Evolutionary conservation across 2,329 filamentous ascomycete genomes (phyloP).

Genomic region (Canariomyces notabilis): DNA sequence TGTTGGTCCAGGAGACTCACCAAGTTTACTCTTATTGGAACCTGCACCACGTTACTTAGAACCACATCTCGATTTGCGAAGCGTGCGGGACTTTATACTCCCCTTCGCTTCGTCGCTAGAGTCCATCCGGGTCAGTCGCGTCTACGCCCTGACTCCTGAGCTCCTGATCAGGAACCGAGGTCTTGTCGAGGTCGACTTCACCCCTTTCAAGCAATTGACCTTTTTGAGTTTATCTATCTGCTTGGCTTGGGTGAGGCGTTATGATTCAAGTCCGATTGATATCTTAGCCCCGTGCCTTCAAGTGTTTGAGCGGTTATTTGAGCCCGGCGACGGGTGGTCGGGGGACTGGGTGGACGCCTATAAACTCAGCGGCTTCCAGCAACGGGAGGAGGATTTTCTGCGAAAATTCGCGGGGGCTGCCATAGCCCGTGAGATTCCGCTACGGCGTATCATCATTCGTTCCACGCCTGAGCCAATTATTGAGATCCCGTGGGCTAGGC

Average conservation of each 20-base stretch:
- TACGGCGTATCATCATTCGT: neutral
- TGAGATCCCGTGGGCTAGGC: too few relatives aligned
- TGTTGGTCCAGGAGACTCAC: neutral
- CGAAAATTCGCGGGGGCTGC: neutral
- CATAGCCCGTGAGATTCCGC: neutral
- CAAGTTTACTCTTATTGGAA: neutral
- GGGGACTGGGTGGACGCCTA: too few relatives aligned
- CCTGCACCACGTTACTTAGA: neutral
- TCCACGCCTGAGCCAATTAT: neutral
- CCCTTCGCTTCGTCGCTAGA: neutral
- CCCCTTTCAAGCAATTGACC: neutral
- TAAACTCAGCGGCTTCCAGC: neutral
- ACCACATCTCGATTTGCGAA: neutral
- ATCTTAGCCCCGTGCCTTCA: constrained; percentile 3
- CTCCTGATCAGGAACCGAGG: too few relatives aligned
- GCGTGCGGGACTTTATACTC: neutral
- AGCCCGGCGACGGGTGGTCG: neutral
- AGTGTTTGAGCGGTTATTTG: constrained; percentile 1
- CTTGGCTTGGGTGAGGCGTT: neutral
- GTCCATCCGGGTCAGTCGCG: neutral
- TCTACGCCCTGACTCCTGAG: neutral
- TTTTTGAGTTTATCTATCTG: constrained; percentile 1
- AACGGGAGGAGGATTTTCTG: neutral
- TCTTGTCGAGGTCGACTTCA: neutral
- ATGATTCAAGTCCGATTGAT: neutral